Base-by-base conservation (phyloP, 345 rosid genomes). In the Eucalyptus coolabah region DNA sequence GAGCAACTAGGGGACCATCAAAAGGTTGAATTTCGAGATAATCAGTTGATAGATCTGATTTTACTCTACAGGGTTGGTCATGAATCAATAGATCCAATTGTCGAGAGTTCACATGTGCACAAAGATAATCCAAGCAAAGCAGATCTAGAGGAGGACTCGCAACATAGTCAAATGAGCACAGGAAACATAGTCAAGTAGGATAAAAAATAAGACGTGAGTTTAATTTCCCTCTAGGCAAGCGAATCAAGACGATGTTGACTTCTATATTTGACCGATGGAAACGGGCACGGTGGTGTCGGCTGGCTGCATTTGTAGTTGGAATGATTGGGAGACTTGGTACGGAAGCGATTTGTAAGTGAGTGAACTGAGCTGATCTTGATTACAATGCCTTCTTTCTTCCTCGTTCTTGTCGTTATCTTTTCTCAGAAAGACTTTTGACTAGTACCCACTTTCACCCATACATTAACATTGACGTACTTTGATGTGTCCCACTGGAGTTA, bases 211-310 rank as follows among this genome's bases (percentile, higher is more conserved):
- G 5, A 26, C 9, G 7, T 60, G 11, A 26, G 65, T 11, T 26
- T 59, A 28, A 12, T 63, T 1, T 63, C 17, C 34, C 34, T 4
- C 8, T 12, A 6, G 69, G 37, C 72, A 30, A 6, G 72, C 72
- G 1, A 30, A 63, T 15, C 69, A 63, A 30, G 34, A 30, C 34
- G 24, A 7, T 3, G 59, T 8, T 21, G 1, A 54, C 26, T 54
- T 54, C 59, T 2, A 19, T 19, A 19, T 19, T 54, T 21, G 59
- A 54, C 59, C 26, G 12, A 54, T 54, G 59, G 59, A 54, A 1
- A 54, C 1, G 59, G 1, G 59, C 26, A 53, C 0, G 24, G 24
- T 19, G 1, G 5, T 19, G 24, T 1, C 0, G 59, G 59, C 24
- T 19, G 24, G 59, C 26, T 8, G 59, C 59, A 21, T 54, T 54